Evolutionary conservation across 2,329 filamentous ascomycete genomes (phyloP).

Genomic region (Ciborinia camelliae): DNA sequence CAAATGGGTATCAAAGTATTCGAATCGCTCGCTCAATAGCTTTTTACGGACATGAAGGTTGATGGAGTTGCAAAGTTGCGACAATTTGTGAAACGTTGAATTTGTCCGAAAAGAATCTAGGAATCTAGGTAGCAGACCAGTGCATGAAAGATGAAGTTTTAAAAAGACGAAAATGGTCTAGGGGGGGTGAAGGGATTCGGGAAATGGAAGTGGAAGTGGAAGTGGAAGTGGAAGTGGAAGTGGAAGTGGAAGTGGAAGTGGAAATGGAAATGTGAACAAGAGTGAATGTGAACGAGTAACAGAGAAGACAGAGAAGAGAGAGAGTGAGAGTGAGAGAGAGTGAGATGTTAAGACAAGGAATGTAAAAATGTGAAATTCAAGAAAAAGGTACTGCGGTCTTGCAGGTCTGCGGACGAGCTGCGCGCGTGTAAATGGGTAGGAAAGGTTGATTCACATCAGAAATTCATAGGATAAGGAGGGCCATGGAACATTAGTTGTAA

Average conservation of each 20-base stretch:
- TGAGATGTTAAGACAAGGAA: background rate
- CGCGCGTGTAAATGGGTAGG: background rate
- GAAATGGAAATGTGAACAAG: background rate
- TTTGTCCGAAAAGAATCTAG: background rate
- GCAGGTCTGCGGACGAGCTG: background rate
- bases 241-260: background rate
- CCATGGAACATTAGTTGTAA: too few species aligned
- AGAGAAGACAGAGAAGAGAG: background rate
- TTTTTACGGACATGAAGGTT: background rate
- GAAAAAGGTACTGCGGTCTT: background rate
- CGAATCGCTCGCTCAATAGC: background rate
- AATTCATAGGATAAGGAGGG: too few species aligned
- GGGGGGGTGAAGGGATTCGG: background rate
- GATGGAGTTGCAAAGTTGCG: background rate
- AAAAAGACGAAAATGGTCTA: background rate
- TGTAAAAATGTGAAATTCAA: background rate
- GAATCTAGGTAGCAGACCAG: constrained; percentile 18
- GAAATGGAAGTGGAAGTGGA: background rate
- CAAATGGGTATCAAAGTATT: constrained; percentile 16
- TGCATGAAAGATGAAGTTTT: constrained; percentile 5
- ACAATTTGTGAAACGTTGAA: constrained; percentile 12
- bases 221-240: background rate
- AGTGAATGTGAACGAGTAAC: background rate
- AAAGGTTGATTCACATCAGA: too few species aligned
- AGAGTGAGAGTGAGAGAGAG: background rate